Percentiles rank a stretch among this genome's conserved stretches.
These are phyloP conservation scores for Rhododendron simsii DNA, from an alignment of 148 eudicot species.

Conservation along the genomic window DNA sequence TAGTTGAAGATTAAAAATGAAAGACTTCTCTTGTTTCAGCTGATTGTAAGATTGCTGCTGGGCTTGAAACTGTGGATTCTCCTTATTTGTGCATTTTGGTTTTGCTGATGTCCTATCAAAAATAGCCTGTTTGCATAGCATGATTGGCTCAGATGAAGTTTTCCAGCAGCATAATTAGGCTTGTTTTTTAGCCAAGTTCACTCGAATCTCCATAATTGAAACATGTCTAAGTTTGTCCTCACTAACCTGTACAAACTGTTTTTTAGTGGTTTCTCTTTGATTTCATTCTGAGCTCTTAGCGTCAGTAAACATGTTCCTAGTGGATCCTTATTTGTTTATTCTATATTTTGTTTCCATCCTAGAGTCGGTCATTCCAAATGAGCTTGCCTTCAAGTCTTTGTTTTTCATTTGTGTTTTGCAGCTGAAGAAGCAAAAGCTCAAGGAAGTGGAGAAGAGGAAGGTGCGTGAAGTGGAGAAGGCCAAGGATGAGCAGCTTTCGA, in stretches of 20 bases:
- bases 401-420: conserved; percentile 23
- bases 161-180: neutral
- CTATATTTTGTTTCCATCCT: neutral
- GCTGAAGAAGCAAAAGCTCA: conserved; percentile 59
- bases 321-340: neutral
- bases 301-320: neutral
- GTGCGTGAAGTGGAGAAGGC: conserved; percentile 39
- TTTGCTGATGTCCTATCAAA: neutral
- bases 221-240: neutral
- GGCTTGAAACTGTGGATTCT: neutral
- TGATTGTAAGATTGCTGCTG: neutral
- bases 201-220: neutral
- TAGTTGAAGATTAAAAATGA: neutral
- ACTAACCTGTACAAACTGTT: neutral
- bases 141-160: neutral
- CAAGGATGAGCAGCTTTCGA: conserved; percentile 58
- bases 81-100: neutral
- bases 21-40: neutral
- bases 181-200: neutral
- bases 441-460: conserved; percentile 62
- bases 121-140: neutral
- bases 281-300: neutral
- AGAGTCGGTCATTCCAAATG: neutral
- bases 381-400: neutral
- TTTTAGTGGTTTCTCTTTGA: neutral